Percentiles rank a stretch among this genome's conserved stretches.
Conservation (phyloP, 2,329 filamentous ascomycete genomes). For the Rhexocercosporidium sp. region DNA sequence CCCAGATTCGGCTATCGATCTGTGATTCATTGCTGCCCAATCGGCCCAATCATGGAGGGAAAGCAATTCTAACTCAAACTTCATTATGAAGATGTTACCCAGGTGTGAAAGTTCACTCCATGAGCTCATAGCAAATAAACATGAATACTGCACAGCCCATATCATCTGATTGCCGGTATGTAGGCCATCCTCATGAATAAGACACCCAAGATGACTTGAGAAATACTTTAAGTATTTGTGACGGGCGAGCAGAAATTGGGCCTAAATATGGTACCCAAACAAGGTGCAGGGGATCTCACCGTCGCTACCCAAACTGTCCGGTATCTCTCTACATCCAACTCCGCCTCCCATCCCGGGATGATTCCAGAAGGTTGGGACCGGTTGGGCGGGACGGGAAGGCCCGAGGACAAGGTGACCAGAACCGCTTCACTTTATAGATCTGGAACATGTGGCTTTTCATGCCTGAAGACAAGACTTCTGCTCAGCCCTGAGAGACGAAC, state of each 20-base stretch:
- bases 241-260: neutral
- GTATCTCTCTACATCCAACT: neutral
- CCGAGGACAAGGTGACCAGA: neutral
- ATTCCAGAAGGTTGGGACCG: conserved; percentile 7
- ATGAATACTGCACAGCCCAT: no score
- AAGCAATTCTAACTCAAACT: no score
- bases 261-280: neutral
- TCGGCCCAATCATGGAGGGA: neutral
- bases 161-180: no score
- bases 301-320: neutral
- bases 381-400: conserved; percentile 9
- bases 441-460: neutral
- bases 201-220: no score
- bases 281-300: neutral
- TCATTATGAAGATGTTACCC: no score
- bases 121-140: no score
- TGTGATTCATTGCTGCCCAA: conserved; percentile 3
- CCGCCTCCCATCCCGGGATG: neutral
- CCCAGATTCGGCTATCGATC: neutral
- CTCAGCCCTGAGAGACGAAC: neutral
- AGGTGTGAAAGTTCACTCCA: no score
- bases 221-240: no score
- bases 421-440: neutral
- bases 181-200: no score
- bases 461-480: neutral